Evolutionary conservation across 2,329 filamentous ascomycete species (phyloP).

Genomic region (Amauroascus niger): DNA sequence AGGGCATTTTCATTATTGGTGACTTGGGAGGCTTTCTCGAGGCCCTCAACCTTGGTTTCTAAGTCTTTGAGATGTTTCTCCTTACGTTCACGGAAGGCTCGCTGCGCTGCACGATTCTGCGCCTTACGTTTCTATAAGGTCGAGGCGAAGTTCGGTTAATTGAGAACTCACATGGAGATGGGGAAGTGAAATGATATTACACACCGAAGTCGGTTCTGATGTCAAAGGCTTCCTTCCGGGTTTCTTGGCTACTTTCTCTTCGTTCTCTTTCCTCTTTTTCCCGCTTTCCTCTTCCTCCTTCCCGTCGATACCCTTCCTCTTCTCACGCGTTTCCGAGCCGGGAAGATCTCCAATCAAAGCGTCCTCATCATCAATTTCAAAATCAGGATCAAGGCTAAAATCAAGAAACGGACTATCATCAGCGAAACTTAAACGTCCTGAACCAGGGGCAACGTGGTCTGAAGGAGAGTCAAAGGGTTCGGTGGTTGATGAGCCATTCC

Average conservation of each 20-base stretch:
- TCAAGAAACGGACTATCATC: conserved; percentile 77
- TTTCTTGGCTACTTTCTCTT: conserved; percentile 86
- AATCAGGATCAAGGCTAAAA: conserved; percentile 70
- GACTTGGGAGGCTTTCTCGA: conserved; percentile 72
- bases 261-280: conserved; percentile 65
- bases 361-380: conserved; percentile 53
- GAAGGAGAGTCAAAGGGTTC: conserved; percentile 27
- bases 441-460: conserved; percentile 31
- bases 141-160: conserved; percentile 20
- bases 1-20: conserved; percentile 77
- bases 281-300: conserved; percentile 54
- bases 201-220: conserved; percentile 88
- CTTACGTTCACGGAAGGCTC: conserved; percentile 88
- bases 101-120: conserved; percentile 84
- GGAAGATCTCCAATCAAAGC: conserved; percentile 70
- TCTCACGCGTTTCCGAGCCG: conserved; percentile 49
- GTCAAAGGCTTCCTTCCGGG: conserved; percentile 92
- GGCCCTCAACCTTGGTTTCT: conserved; percentile 49
- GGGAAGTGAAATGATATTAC: conserved; percentile 32
- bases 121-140: conserved; percentile 58
- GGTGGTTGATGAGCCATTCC: conserved; percentile 8
- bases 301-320: conserved; percentile 46
- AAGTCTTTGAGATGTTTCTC: conserved; percentile 58
- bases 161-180: not conserved
- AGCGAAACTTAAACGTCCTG: conserved; percentile 43